Percentiles rank a stretch among this genome's conserved stretches.
These are phyloP conservation scores for Aegilops umbellulata DNA, from an alignment of 176 grass and related monocot species.

Conservation along the genomic window DNA sequence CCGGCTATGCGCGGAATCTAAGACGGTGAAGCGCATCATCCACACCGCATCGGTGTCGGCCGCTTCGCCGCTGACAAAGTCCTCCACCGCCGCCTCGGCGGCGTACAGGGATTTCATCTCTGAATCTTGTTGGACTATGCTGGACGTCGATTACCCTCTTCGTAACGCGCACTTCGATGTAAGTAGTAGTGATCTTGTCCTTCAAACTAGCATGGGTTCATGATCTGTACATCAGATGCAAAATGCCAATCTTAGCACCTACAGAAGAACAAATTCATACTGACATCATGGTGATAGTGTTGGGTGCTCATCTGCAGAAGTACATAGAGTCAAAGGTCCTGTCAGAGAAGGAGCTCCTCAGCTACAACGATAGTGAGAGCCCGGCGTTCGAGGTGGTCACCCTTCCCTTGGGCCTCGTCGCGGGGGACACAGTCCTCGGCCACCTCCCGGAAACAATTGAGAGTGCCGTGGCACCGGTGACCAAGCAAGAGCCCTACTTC, in stretches of 20 bases:
- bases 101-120: conserved; percentile 38
- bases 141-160: conserved; percentile 37
- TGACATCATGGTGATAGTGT: not conserved
- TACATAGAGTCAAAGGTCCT: conserved; percentile 24
- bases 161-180: conserved; percentile 24
- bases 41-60: conserved; percentile 53
- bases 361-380: conserved; percentile 22
- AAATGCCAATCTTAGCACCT: not conserved
- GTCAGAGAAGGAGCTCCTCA: conserved; percentile 47
- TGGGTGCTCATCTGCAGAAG: not conserved
- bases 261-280: not conserved
- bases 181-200: not conserved
- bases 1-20: conserved; percentile 41
- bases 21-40: conserved; percentile 63
- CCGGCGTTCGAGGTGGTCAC: conserved; percentile 51
- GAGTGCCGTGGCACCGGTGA: conserved; percentile 18
- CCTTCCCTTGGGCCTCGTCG: conserved; percentile 38
- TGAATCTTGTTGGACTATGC: conserved; percentile 55
- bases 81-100: not conserved
- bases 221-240: not conserved
- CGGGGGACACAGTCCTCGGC: conserved; percentile 28
- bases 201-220: not conserved
- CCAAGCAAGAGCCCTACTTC: not conserved
- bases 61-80: conserved; percentile 46
- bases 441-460: not conserved